Evolutionary conservation across 1,139 yeast species (phyloP).

Genomic region (Scheffersomyces lignicola): DNA sequence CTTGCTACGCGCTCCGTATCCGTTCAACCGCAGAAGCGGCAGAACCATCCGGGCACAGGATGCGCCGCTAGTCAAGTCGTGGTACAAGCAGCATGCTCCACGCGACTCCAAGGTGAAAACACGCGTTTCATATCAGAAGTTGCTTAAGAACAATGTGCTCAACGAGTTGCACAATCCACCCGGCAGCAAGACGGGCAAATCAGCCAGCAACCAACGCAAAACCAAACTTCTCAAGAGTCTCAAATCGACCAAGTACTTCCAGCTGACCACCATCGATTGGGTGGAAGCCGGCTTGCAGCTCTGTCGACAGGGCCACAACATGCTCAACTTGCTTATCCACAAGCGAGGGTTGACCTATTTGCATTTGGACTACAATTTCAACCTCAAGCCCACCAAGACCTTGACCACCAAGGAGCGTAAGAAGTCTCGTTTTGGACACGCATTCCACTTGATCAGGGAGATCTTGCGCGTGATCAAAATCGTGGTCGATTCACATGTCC

Average conservation of each 20-base stretch:
- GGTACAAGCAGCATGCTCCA: conserved; percentile 76
- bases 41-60: conserved; percentile 82
- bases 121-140: conserved; percentile 82
- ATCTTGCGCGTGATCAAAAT: conserved; percentile 78
- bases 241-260: conserved; percentile 81
- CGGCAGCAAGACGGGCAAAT: conserved; percentile 32
- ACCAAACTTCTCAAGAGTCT: conserved; percentile 65
- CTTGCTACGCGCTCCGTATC: conserved; percentile 79
- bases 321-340: conserved; percentile 88
- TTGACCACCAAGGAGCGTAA: conserved; percentile 95
- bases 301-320: conserved; percentile 89
- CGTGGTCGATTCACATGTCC: conserved; percentile 91
- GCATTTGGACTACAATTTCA: conserved; percentile 94
- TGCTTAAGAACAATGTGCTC: conserved; percentile 70
- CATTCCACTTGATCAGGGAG: conserved; percentile 92
- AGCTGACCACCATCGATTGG: conserved; percentile 93
- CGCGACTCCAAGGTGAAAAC: conserved; percentile 68
- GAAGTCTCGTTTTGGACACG: conserved; percentile 93
- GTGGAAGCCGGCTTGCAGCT: conserved; percentile 96
- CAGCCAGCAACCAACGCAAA: conserved; percentile 37
- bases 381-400: conserved; percentile 93
- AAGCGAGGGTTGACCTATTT: conserved; percentile 88
- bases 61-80: conserved; percentile 76
- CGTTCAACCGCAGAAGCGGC: conserved; percentile 78
- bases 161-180: conserved; percentile 61